These are phyloP conservation scores for Pseudogymnoascus sp. DNA, from an alignment of 2,329 filamentous ascomycete species.

Conservation along the genomic window DNA sequence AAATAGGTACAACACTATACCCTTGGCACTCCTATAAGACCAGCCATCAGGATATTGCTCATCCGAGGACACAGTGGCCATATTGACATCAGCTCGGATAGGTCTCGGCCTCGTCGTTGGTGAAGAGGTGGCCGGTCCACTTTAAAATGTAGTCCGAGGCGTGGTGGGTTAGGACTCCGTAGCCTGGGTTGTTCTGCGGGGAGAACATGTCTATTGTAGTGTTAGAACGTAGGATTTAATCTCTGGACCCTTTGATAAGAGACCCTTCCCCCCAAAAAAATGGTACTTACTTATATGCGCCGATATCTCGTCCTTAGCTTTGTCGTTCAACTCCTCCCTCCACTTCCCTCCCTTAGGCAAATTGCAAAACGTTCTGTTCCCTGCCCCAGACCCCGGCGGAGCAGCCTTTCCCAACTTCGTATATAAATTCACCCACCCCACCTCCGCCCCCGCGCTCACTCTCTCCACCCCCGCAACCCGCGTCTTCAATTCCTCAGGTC, in stretches of 20 bases:
- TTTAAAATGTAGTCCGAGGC: neutral
- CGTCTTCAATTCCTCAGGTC: conserved; percentile 71
- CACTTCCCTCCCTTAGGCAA: conserved; percentile 58
- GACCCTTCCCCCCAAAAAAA: neutral
- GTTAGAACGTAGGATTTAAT: neutral
- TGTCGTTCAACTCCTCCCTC: conserved; percentile 68
- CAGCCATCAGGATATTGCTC: neutral
- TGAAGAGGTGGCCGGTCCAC: neutral
- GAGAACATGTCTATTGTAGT: neutral
- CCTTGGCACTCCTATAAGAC: neutral
- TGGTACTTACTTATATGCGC: conserved; percentile 63
- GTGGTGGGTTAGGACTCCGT: neutral
- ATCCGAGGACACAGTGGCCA: neutral
- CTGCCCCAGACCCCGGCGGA: conserved; percentile 45
- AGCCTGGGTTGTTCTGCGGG: neutral
- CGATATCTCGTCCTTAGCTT: conserved; percentile 65
- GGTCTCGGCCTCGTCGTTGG: neutral
- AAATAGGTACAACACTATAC: neutral
- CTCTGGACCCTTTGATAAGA: conserved; percentile 1
- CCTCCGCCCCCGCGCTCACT: conserved; percentile 53
- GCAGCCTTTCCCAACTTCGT: conserved; percentile 70
- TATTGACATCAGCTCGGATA: neutral
- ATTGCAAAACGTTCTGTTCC: conserved; percentile 75
- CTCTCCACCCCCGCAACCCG: conserved; percentile 62
- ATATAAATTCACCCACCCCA: conserved; percentile 83